phyloP scores from a whole-genome alignment of 371 early-diverging fungal genomes.

The Mortierella sp. region DNA sequence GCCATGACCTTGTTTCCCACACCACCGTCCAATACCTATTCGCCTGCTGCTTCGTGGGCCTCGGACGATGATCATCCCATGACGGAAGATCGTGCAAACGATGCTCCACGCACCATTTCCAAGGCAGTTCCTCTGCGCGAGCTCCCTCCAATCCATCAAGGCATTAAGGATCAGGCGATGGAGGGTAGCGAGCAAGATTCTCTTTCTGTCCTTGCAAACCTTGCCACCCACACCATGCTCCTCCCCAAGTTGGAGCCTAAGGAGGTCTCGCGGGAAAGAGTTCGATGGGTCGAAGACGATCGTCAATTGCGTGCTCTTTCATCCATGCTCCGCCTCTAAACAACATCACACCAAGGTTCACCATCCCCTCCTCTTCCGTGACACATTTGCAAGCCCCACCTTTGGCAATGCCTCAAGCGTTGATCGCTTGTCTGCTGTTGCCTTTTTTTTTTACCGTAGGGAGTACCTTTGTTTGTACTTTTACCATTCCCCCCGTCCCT shows the following conservation, averaged over 20 bases:
- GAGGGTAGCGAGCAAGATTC: slow-evolving; percentile 44
- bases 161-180: slow-evolving; percentile 26
- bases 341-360: not conserved
- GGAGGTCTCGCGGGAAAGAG: slow-evolving; percentile 60
- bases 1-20: slow-evolving; percentile 29
- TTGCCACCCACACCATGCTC: slow-evolving; percentile 43
- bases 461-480: slow-evolving; percentile 8
- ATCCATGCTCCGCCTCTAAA: slow-evolving; percentile 59
- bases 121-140: slow-evolving; percentile 37
- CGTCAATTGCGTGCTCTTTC: slow-evolving; percentile 63
- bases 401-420: slow-evolving; percentile 24
- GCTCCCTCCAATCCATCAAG: slow-evolving; percentile 34
- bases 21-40: slow-evolving; percentile 34
- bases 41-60: slow-evolving; percentile 41
- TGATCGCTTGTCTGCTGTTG: slow-evolving; percentile 22
- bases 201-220: slow-evolving; percentile 53
- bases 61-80: slow-evolving; percentile 50
- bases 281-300: slow-evolving; percentile 63
- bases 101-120: slow-evolving; percentile 17
- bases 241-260: slow-evolving; percentile 56
- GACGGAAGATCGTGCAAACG: not conserved
- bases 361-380: not conserved
- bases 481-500: slow-evolving; percentile 1
- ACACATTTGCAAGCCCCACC: slow-evolving; percentile 1
- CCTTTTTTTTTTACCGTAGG: not conserved